phyloP scores from a whole-genome alignment of 1,284 basidiomycete species.

The Neolentinus lepideus region DNA sequence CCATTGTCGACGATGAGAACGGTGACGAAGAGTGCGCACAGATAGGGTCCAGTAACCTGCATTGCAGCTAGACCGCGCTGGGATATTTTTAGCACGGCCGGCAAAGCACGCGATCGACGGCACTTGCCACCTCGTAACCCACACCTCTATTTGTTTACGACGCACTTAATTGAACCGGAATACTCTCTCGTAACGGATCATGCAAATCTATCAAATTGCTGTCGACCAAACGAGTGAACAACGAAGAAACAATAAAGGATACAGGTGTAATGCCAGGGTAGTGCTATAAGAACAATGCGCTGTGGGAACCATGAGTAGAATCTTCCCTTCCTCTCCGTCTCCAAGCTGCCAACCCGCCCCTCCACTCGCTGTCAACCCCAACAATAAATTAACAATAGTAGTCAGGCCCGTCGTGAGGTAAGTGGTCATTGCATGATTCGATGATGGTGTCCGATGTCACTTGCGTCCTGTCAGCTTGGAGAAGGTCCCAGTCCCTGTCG shows the following conservation, averaged over 20 bases:
- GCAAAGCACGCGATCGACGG: not conserved
- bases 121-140: not conserved
- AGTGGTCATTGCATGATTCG: not conserved
- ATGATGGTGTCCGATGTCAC: conserved; percentile 10
- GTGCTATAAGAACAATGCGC: not conserved
- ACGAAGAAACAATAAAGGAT: conserved; percentile 10
- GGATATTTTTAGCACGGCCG: not conserved
- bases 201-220: not conserved
- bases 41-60: not conserved
- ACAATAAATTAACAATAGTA: not conserved
- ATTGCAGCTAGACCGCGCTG: not conserved
- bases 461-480: conserved; percentile 28
- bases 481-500: conserved; percentile 21
- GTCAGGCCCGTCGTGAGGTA: not conserved
- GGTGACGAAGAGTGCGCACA: not conserved
- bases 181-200: not conserved
- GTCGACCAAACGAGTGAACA: not conserved
- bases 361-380: not conserved
- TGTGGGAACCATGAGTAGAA: not conserved
- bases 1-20: not conserved
- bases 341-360: not conserved
- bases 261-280: conserved; percentile 7
- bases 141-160: not conserved
- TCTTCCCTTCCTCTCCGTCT: not conserved
- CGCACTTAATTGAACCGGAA: too few species aligned